Evolutionary conservation across 768 basidiomycete species (phyloP).

Genomic region (Tricholoma flavovirens): DNA sequence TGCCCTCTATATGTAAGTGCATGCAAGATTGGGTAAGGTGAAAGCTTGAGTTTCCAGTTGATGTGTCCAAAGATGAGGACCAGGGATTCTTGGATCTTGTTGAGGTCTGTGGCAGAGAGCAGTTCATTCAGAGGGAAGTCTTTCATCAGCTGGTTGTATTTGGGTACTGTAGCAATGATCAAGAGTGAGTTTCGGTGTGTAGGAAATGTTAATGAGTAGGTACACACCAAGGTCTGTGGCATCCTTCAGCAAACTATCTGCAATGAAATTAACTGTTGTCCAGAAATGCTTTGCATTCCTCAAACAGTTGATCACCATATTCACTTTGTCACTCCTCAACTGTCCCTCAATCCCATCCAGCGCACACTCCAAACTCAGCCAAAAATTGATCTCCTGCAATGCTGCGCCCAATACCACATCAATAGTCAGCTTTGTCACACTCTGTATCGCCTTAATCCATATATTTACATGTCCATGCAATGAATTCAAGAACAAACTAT

Average conservation of each 20-base stretch:
- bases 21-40: constrained; percentile 94
- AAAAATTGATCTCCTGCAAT: constrained; percentile 98
- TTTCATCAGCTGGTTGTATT: constrained; percentile 98
- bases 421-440: constrained; percentile 88
- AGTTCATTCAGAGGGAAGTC: constrained; percentile 98
- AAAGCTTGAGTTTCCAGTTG: constrained; percentile 91
- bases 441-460: constrained; percentile 98
- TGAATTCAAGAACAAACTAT: constrained; percentile 88
- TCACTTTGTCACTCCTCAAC: constrained; percentile 85
- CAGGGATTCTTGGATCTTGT: constrained; percentile 89
- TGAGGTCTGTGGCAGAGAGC: constrained; percentile 91
- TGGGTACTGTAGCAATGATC: constrained; percentile 60
- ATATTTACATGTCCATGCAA: constrained; percentile 91
- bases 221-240: constrained; percentile 78
- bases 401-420: constrained; percentile 94
- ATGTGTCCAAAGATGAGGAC: constrained; percentile 87
- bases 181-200: background rate
- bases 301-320: constrained; percentile 89
- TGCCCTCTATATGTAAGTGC: constrained; percentile 90
- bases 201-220: background rate
- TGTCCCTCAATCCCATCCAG: constrained; percentile 92
- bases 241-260: constrained; percentile 94
- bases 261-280: constrained; percentile 95
- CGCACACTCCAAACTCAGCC: constrained; percentile 91
- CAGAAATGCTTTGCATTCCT: constrained; percentile 96